Base-by-base conservation (phyloP, 2,329 filamentous ascomycete species). In the Fusarium newnesense region DNA sequence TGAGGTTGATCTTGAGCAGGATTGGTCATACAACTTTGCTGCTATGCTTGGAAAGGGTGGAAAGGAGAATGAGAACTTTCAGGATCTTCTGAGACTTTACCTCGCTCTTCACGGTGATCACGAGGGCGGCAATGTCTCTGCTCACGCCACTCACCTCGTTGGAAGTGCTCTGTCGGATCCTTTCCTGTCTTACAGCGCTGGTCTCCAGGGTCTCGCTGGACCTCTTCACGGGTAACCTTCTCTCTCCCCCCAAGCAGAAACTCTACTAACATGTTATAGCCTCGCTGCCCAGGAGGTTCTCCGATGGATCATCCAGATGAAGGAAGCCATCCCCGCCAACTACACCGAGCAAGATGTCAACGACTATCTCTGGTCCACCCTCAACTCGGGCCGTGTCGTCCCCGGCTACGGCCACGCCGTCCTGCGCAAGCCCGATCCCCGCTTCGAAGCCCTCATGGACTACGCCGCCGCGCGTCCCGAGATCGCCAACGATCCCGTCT, bases 11-110 rank as follows among this genome's bases (percentile, higher is more conserved):
- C 84, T 90, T 65, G 88, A 93, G 76, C 94, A 98, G 85, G 96
- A 99, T 84, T 99, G 96, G 96, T 93, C 95, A 2, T 97, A 98
- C 88, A 99, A 99, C 88, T 99, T 98, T 80, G 96, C 96, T 50
- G 94, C 95, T 75, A 95, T 98, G 91, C 90, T 98, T 60, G 96
- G 96, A 80, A 97, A 97, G 86, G 90, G 92, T 57, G 94, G 95
- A 75, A 90, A 92, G 83, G 88, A 97, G 84, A 92, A 98, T 77
- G 94, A 95, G 84, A 93, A 94, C 82, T 97, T 99, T 89, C 96
- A 98, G 82, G 96, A 99, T 79, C 88, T 99, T 26, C 89, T 99
- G 72, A 91, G 96, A 77, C 87, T 99, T 37, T 99, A 99, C 84
- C 91, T 99, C 30, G 96, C 96, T 56, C 92, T 99, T 9, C 96